A percentile compares a stretch with the other conserved stretches of the same genome.
Evolutionary conservation across 768 basidiomycete species (phyloP).

Genomic region (Antrodiella citrinella): DNA sequence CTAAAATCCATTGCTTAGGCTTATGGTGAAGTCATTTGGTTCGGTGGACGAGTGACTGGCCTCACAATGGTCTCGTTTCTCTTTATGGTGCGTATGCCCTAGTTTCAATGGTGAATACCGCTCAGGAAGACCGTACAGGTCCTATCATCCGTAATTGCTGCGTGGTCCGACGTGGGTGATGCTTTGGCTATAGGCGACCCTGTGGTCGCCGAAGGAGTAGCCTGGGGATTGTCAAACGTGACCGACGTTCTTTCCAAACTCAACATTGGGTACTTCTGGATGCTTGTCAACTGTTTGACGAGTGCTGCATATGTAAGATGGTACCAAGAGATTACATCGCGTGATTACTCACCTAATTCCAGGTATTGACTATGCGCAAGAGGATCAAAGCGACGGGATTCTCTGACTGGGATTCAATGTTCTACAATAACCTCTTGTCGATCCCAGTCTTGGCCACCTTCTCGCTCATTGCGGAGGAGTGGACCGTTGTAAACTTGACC

Average conservation of each 20-base stretch:
- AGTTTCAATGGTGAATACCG: not conserved
- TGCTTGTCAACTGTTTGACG: constrained; percentile 84
- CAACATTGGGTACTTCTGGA: constrained; percentile 93
- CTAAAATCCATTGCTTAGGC: no score
- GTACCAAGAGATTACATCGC: not conserved
- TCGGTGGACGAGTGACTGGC: constrained; percentile 80
- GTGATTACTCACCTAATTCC: not conserved
- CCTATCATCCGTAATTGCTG: constrained; percentile 90
- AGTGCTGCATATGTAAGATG: constrained; percentile 87
- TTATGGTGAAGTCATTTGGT: constrained; percentile 97
- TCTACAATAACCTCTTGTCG: constrained; percentile 94
- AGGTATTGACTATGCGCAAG: constrained; percentile 96
- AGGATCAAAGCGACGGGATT: constrained; percentile 92
- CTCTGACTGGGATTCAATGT: constrained; percentile 98
- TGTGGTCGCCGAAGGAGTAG: constrained; percentile 17
- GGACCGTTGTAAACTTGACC: constrained; percentile 69
- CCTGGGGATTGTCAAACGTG: constrained; percentile 27
- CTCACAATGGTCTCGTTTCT: constrained; percentile 85
- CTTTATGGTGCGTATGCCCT: constrained; percentile 74
- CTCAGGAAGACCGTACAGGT: constrained; percentile 42
- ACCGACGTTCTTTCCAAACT: constrained; percentile 39
- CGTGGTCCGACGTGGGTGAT: constrained; percentile 78
- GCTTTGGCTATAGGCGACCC: constrained; percentile 27
- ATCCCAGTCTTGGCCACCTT: constrained; percentile 83
- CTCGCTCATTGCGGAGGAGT: constrained; percentile 83